These are phyloP conservation scores for Chlamydomonas sp. DNA, from an alignment of 139 green algal genomes.

Conservation along the genomic window DNA sequence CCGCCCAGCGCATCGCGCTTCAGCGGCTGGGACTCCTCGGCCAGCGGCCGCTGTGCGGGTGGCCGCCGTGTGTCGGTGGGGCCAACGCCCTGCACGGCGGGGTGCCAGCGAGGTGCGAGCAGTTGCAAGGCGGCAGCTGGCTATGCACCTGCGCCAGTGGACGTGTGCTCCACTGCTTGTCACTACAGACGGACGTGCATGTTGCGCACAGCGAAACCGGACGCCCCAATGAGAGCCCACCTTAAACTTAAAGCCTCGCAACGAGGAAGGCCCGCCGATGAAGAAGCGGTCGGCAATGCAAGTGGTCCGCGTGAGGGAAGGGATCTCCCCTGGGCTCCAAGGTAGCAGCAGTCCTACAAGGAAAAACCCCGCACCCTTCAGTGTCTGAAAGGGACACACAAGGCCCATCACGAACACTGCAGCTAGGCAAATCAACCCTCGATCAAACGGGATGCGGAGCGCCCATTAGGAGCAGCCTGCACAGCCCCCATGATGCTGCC, in stretches of 20 bases:
- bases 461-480: too few species aligned
- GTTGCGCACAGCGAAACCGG: too few species aligned
- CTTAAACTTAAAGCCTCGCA: slow-evolving; percentile 77
- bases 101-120: not conserved
- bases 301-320: slow-evolving; percentile 13
- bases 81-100: slow-evolving; percentile 49
- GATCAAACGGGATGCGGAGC: too few species aligned
- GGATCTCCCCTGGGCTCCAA: slow-evolving; percentile 38
- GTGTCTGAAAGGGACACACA: not conserved
- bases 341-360: slow-evolving; percentile 67
- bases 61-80: slow-evolving; percentile 63
- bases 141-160: too few species aligned
- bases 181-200: too few species aligned
- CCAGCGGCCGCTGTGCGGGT: not conserved
- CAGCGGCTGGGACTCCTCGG: not conserved
- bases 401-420: too few species aligned
- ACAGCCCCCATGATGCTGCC: too few species aligned
- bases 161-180: too few species aligned
- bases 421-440: too few species aligned
- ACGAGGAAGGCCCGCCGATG: slow-evolving; percentile 65
- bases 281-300: slow-evolving; percentile 81
- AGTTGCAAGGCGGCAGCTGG: too few species aligned
- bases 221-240: not conserved
- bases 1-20: slow-evolving; percentile 74
- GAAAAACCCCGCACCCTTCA: not conserved